Evolutionary conservation across 192 early-diverging fungal species (phyloP), one percentile per base, ranked within the genome.

Genomic region (Backusella westeae): DNA sequence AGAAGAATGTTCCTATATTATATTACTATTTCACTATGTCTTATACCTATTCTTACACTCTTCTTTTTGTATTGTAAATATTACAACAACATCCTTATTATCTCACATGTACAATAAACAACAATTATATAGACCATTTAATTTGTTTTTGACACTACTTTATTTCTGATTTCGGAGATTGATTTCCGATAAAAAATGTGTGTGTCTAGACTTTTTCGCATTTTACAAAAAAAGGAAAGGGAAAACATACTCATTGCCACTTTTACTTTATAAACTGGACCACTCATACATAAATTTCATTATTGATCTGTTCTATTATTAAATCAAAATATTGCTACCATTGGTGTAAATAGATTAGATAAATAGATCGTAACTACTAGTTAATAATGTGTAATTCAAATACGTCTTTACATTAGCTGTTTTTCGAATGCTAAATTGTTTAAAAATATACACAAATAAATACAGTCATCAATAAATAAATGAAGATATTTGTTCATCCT

Each of bases 11-110:
- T 29, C 26, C 23, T 26, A 63, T 63, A 63, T 10, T 29, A 14
- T 8, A 63, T 29, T 26, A 14, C 9, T 10, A 9, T 14, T 29
- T 63, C 26, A 63, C 26, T 10, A 26, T 63, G 9, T 63, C 19
- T 49, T 49, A 49, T 49, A 49, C 46, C 46, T 49, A 49, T 49
- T 49, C 17, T 49, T 39, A 39, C 38, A 44, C 14, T 53, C 21
- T 53, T 63, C 26, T 63, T 63, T 21, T 63, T 63, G 21, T 63
- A 63, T 63, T 63, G 56, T 63, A 63, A 63, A 63, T 63, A 63
- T 29, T 63, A 63, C 26, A 29, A 23, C 26, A 63, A 29, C 29
- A 12, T 63, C 56, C 26, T 63, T 26, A 29, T 63, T 29, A 10
- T 56, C 53, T 63, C 23, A 29, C 26, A 10, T 63, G 56, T 63